Conservation (phyloP, 176 grass and related monocot species). For the Guadua angustifolia region DNA sequence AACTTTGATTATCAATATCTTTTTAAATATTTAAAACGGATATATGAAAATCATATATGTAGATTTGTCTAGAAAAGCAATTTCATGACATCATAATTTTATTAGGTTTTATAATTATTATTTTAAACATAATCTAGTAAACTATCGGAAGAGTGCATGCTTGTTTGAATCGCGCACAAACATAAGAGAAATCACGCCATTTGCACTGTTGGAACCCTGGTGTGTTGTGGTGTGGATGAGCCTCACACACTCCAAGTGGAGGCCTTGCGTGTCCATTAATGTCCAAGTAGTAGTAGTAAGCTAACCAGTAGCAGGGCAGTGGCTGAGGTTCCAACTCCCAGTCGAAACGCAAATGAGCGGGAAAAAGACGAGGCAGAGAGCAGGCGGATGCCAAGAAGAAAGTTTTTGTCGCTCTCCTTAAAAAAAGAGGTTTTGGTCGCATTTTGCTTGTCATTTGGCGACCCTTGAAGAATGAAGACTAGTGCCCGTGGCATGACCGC, state of each 20-base stretch:
- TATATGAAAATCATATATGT: too few relatives aligned
- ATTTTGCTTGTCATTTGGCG: slow-evolving; percentile 24
- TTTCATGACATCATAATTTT: too few relatives aligned
- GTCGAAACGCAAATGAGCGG: slow-evolving; percentile 40
- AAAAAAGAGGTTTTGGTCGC: slow-evolving; percentile 28
- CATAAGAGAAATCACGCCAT: slow-evolving; percentile 57
- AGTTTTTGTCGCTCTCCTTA: not conserved
- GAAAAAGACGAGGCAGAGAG: slow-evolving; percentile 23
- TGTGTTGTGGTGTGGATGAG: not conserved
- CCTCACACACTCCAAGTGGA: slow-evolving; percentile 38
- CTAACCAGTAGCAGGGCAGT: not conserved
- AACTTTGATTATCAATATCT: too few relatives aligned
- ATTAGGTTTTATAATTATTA: too few relatives aligned
- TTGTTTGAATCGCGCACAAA: slow-evolving; percentile 33
- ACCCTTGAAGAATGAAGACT: not conserved
- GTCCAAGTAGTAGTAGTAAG: too few relatives aligned
- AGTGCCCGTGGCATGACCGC: slow-evolving; percentile 41
- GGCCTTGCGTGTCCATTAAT: slow-evolving; percentile 50
- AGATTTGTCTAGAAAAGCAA: too few relatives aligned
- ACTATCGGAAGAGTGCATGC: slow-evolving; percentile 25
- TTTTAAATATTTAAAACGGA: too few relatives aligned
- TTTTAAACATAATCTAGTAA: too few relatives aligned
- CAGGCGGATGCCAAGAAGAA: not conserved
- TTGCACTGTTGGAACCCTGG: not conserved
- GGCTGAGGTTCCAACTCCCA: slow-evolving; percentile 1